A percentile compares a stretch with the other conserved stretches of the same genome.
phyloP scores from a whole-genome alignment of 805 yeast genomes.

The Crinitomyces ghanaensis region DNA sequence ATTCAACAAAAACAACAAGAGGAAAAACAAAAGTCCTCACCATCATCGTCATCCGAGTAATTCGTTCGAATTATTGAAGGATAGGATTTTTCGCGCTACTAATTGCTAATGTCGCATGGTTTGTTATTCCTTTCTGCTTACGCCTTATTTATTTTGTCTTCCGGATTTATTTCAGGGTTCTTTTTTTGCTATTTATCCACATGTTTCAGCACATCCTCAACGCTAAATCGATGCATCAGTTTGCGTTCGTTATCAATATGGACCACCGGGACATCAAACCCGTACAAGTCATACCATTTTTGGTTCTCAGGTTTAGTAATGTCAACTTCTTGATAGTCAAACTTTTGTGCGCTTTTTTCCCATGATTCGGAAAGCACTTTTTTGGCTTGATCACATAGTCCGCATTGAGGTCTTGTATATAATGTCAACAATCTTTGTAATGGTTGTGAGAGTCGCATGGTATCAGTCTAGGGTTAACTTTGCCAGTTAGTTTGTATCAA shows the following conservation, averaged over 20 bases:
- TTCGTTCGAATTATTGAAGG: too few species aligned
- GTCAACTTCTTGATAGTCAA: constrained; percentile 21
- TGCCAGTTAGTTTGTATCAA: too few species aligned
- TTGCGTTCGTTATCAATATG: constrained; percentile 15
- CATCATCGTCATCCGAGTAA: too few species aligned
- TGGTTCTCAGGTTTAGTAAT: constrained; percentile 24
- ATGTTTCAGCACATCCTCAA: constrained; percentile 13
- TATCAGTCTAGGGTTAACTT: too few species aligned
- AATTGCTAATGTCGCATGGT: too few species aligned
- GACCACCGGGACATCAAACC: constrained; percentile 29
- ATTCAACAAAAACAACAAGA: too few species aligned
- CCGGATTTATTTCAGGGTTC: too few species aligned
- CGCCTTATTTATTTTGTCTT: too few species aligned
- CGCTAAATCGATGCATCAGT: constrained; percentile 21
- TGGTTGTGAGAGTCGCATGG: constrained; percentile 6
- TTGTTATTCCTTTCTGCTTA: too few species aligned
- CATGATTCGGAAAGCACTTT: constrained; percentile 12
- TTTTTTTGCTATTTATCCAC: constrained; percentile 4
- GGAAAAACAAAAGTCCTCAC: too few species aligned
- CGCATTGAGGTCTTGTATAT: constrained; percentile 27
- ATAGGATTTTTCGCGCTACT: too few species aligned
- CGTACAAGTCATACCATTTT: constrained; percentile 27
- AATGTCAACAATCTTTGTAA: constrained; percentile 15
- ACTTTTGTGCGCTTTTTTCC: constrained; percentile 10
- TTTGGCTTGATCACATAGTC: constrained; percentile 27